Conservation (phyloP, 2,329 filamentous ascomycete species). For the Beauveria rudraprayagi region DNA sequence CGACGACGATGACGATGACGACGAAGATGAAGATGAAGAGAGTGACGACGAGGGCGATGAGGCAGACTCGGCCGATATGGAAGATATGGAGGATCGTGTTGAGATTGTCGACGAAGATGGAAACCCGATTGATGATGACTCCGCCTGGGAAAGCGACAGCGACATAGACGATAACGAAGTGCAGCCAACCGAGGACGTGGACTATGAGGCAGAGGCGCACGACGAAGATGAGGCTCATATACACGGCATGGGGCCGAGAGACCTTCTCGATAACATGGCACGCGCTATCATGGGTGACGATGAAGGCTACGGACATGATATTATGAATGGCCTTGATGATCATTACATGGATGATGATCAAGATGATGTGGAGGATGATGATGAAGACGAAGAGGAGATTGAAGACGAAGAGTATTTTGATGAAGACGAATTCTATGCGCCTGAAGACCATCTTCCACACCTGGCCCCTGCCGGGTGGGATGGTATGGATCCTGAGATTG, state of each 20-base stretch:
- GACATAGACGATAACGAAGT: conserved; percentile 48
- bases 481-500: conserved; percentile 42
- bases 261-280: conserved; percentile 45
- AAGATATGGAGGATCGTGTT: conserved; percentile 40
- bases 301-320: conserved; percentile 43
- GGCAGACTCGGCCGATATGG: conserved; percentile 38
- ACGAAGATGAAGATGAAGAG: conserved; percentile 49
- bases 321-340: conserved; percentile 43
- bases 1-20: conserved; percentile 54
- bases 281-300: conserved; percentile 47
- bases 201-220: conserved; percentile 48
- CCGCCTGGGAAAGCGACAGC: conserved; percentile 53
- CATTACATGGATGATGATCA: conserved; percentile 46
- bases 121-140: conserved; percentile 49
- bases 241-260: conserved; percentile 34
- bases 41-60: conserved; percentile 45
- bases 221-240: conserved; percentile 46
- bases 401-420: conserved; percentile 60
- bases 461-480: conserved; percentile 51
- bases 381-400: conserved; percentile 64
- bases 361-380: conserved; percentile 53
- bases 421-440: conserved; percentile 46
- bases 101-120: conserved; percentile 58
- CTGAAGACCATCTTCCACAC: conserved; percentile 37
- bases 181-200: conserved; percentile 44